These are phyloP conservation scores for Termitomyces sp. DNA, from an alignment of 768 basidiomycete genomes.

Conservation along the genomic window DNA sequence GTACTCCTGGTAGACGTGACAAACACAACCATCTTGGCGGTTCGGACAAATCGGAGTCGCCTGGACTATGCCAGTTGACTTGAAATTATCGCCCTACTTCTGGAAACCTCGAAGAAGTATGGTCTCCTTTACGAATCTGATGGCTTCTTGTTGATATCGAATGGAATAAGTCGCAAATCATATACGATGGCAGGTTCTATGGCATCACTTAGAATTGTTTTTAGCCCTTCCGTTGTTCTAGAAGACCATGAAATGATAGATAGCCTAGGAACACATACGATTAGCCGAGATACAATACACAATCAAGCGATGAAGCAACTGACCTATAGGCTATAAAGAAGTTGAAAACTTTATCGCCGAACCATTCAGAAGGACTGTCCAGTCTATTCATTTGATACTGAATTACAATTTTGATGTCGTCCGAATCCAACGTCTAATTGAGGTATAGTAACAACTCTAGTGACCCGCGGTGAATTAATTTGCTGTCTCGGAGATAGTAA, in stretches of 20 bases:
- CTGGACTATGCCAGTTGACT: neutral
- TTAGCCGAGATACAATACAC: neutral
- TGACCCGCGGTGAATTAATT: neutral
- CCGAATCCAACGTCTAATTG: neutral
- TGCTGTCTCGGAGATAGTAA: neutral
- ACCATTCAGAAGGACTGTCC: neutral
- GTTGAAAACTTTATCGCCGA: neutral
- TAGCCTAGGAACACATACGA: neutral
- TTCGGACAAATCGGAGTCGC: no score
- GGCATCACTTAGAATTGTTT: neutral
- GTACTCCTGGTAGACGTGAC: neutral
- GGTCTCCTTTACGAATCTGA: neutral
- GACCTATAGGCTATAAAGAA: neutral
- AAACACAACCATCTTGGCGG: neutral
- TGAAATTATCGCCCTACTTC: neutral
- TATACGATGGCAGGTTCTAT: neutral
- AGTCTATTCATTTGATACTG: no score
- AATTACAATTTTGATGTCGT: neutral
- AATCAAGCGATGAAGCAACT: neutral
- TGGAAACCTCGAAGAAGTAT: neutral
- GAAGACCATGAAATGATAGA: neutral
- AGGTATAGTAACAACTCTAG: neutral
- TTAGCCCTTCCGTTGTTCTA: neutral
- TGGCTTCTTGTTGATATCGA: neutral
- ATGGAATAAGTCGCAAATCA: neutral